Base-by-base conservation (phyloP, 768 basidiomycete genomes). In the Leccinellum luteum region DNA sequence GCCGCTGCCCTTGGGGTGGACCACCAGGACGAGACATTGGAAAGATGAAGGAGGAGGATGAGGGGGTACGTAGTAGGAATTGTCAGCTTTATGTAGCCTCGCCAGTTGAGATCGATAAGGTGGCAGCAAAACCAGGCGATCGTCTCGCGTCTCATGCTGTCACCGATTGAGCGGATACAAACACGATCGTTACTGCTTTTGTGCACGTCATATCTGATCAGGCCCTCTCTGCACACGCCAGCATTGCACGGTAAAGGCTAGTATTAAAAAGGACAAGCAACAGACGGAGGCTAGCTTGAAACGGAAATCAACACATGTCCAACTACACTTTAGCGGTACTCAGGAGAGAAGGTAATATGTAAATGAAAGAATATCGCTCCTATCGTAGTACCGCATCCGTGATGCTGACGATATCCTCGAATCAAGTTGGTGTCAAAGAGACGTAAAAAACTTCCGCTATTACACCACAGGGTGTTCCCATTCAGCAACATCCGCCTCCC, bases 401-500 rank as follows among this genome's bases (percentile, higher is more conserved):
- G 56, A 66, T 65, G 67, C 60, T 58, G 57, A 62, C 69, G 63
- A 72, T 59, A 66, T 59, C 60, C 66, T 61, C 51, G 52, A 60
- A 54, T 52, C 21, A 59, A 55, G 62, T 45, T 63, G 50, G 51
- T 55, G 60, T 56, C 57, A 55, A 61, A 43, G 32, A 55, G 49
- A 61, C 58, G 56, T 57, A 63, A 61, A 57, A 56, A 57, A 51
- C 38, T 23, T 52, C 60, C 32, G 60, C 66, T 44, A 60, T 48
- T 53, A 62, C 52, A 62, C 62, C 62, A 44, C 51, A 62, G 48
- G n/a, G 52, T 62, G 54, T 43, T 48, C 54, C 25, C 53, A 65
- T 74, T 84, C 75, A 95, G 84, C 93, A 95, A 78, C 93, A 95
- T 45, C 89, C 81, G 55, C 84, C 79, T 5, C 83, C 76, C 67